Conservation (phyloP, 352 stramenopile species). For the Sclerospora graminicola region DNA sequence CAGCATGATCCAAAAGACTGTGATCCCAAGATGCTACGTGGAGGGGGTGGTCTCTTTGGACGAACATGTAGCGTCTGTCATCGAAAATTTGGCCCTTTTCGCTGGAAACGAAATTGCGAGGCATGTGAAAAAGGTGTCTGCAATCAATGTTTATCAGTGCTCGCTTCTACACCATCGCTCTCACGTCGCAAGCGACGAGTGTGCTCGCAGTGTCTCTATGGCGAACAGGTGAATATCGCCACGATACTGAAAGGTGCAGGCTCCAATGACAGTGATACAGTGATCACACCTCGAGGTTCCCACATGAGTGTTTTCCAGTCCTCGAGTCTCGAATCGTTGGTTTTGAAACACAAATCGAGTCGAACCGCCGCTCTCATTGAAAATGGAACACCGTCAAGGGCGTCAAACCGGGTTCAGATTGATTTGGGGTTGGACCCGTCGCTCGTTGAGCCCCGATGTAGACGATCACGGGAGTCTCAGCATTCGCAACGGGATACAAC, state of each 20-base stretch:
- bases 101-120: constrained; percentile 63
- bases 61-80: constrained; percentile 39
- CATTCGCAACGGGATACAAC: constrained; percentile 12
- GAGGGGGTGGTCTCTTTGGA: constrained; percentile 12
- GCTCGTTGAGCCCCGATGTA: constrained; percentile 11
- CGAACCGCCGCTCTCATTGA: neutral
- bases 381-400: constrained; percentile 1
- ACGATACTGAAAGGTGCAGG: constrained; percentile 10
- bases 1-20: constrained; percentile 21
- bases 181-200: constrained; percentile 57
- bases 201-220: constrained; percentile 58
- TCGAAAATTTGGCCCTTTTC: constrained; percentile 62
- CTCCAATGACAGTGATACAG: too few relatives aligned
- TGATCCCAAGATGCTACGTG: constrained; percentile 13
- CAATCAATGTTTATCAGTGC: constrained; percentile 49
- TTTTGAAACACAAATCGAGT: constrained; percentile 14
- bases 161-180: constrained; percentile 39
- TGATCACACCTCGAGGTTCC: neutral
- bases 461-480: constrained; percentile 14
- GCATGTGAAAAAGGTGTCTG: constrained; percentile 47
- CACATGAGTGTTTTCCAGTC: constrained; percentile 19
- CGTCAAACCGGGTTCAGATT: constrained; percentile 11
- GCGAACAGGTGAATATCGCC: constrained; percentile 14
- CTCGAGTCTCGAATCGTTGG: constrained; percentile 14
- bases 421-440: constrained; percentile 21